A percentile compares a stretch with the other conserved stretches of the same genome.
phyloP scores from a whole-genome alignment of 192 early-diverging fungal genomes.

The Thoreauomyces humboldtii region DNA sequence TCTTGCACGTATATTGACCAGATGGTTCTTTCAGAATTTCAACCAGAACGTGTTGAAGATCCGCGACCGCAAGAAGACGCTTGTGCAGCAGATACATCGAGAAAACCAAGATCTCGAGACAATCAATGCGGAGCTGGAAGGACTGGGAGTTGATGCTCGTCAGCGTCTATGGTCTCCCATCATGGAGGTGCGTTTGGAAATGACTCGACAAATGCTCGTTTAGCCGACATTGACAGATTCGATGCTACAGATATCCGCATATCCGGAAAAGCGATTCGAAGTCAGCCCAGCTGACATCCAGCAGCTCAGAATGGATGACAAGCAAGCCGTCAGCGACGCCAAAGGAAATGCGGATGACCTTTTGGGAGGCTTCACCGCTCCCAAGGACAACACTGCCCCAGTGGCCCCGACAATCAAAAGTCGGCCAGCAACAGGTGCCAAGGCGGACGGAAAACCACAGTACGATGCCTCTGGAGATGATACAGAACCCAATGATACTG shows the following conservation, averaged over 20 bases:
- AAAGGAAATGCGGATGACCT: constrained; percentile 33
- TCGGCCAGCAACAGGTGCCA: constrained; percentile 2
- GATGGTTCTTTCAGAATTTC: constrained; percentile 39
- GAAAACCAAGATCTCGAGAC: constrained; percentile 30
- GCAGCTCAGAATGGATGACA: constrained; percentile 39
- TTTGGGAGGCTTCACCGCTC: constrained; percentile 40
- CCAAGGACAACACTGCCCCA: too few species aligned
- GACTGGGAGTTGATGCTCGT: constrained; percentile 31
- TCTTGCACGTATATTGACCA: too few species aligned
- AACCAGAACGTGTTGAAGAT: constrained; percentile 46
- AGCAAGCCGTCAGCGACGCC: constrained; percentile 21
- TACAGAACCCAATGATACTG: too few species aligned
- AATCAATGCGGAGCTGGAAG: constrained; percentile 40
- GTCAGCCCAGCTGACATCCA: constrained; percentile 50
- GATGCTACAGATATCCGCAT: constrained; percentile 35
- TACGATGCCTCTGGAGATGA: too few species aligned
- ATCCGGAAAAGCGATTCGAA: constrained; percentile 49
- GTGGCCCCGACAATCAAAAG: constrained; percentile 5
- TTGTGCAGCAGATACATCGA: constrained; percentile 31
- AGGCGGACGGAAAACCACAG: not conserved
- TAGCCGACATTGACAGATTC: too few species aligned
- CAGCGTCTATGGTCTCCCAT: constrained; percentile 26
- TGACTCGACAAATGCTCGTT: too few species aligned
- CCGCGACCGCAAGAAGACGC: constrained; percentile 33
- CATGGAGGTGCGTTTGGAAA: constrained; percentile 49